Evolutionary conservation across 164 flowering plant genomes (phyloP), one percentile per base, ranked within the genome.

Genomic region (Umbellularia californica): DNA sequence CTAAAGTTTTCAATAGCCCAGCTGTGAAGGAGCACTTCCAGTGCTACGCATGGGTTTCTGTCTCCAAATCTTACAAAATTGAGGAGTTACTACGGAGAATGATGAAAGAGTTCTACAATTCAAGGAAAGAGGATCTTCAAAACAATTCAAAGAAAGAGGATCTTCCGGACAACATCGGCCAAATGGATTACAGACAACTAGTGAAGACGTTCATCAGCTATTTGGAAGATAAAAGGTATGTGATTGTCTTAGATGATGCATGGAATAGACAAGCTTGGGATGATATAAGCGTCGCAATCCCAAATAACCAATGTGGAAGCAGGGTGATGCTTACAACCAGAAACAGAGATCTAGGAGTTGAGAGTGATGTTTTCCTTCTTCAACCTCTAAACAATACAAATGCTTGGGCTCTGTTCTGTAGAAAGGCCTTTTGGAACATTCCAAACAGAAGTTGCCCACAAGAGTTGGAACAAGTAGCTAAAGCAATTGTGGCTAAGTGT

Each of bases 1-100:
- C 75, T 2, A 79, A 80, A 17, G 74, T 75, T 50, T 88, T 68
- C 79, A 71, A 77, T 27, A 76, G 76, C 15, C 74, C 55, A 23
- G 28, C 3, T 0, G 75, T 82, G 2, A 74, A 69, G 67, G 50
- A 60, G 2, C 58, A 60, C 17, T 88, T 86, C 20, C 80, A 81
- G n/a, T 83, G 71, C n/a, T 72, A 72, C n/a, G 83, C 84, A 3
- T 86, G 88, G 89, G 60, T 82, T 14, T 52, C 76, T 5, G 83
- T 86, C 2, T 81, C 88, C 3, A 84, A 79, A 35, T 22, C 62
- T 22, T 64, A 22, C 66, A 64, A 13, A 19, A n/a, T 11, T 22
- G 30, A 23, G 24, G 66, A 64, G 24, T 12, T 64, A 12, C 66
- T 24, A 2, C 2, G 11, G 9, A 64, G 28, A 22, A 3, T 64